Percentiles rank a stretch among this genome's conserved stretches.
Evolutionary conservation across 208 protist genomes (phyloP).

Genomic region (Wallacemonas rigidus): DNA sequence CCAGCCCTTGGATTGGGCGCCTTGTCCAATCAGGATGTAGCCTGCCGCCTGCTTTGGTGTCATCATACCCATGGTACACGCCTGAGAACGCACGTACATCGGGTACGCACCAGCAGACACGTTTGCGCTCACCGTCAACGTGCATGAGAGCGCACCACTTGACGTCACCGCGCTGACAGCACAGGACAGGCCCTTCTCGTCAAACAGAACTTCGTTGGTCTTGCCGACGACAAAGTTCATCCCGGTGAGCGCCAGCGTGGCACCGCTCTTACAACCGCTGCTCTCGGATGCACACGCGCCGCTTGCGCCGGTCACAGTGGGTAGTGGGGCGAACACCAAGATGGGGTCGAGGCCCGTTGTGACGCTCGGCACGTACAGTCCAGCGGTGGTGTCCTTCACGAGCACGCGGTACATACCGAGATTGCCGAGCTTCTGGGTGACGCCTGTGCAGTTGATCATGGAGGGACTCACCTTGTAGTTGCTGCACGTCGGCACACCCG

Average conservation of each 20-base stretch:
- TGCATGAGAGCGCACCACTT: slow-evolving; percentile 20
- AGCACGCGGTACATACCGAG: slow-evolving; percentile 42
- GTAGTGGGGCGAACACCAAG: slow-evolving; percentile 36
- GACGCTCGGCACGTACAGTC: slow-evolving; percentile 28
- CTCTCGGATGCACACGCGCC: slow-evolving; percentile 33
- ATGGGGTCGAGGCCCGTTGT: slow-evolving; percentile 16
- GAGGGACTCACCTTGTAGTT: slow-evolving; percentile 14
- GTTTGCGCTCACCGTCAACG: slow-evolving; percentile 15
- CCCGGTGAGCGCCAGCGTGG: slow-evolving; percentile 27
- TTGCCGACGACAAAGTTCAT: slow-evolving; percentile 29
- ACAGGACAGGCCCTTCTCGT: slow-evolving; percentile 12
- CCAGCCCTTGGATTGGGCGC: background rate
- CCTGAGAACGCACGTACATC: slow-evolving; percentile 33
- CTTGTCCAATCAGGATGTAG: slow-evolving; percentile 18
- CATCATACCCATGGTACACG: slow-evolving; percentile 30
- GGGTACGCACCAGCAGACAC: slow-evolving; percentile 24
- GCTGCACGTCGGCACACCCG: slow-evolving; percentile 14
- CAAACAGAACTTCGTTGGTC: slow-evolving; percentile 12
- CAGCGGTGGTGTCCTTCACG: slow-evolving; percentile 22
- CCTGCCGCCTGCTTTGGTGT: slow-evolving; percentile 29
- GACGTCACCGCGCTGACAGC: background rate
- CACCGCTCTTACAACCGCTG: slow-evolving; percentile 30
- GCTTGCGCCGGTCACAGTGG: slow-evolving; percentile 26
- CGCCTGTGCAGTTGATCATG: slow-evolving; percentile 24
- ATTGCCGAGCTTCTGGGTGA: slow-evolving; percentile 18